phyloP scores from a whole-genome alignment of 2,329 filamentous ascomycete genomes.

The Neofusicoccum sp. region DNA sequence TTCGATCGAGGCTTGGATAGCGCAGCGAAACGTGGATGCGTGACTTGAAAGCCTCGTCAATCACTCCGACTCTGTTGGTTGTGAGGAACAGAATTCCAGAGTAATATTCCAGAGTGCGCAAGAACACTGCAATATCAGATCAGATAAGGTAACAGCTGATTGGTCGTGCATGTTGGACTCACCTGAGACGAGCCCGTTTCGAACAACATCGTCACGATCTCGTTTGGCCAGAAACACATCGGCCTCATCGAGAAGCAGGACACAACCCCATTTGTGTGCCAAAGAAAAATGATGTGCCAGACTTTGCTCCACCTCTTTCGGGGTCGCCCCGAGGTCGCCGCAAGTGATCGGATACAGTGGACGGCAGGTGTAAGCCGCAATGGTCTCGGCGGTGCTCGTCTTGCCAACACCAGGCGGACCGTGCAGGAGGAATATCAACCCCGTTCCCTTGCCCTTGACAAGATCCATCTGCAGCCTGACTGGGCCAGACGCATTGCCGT shows the following conservation, averaged over 20 bases:
- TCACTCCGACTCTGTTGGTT: conserved; percentile 36
- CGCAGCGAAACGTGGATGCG: conserved; percentile 11
- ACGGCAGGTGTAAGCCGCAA: background rate
- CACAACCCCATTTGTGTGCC: conserved; percentile 19
- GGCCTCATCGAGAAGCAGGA: conserved; percentile 31
- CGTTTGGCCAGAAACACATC: conserved; percentile 57
- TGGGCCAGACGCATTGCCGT: background rate
- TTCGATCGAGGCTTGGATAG: conserved; percentile 12
- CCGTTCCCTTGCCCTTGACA: background rate
- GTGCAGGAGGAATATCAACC: background rate
- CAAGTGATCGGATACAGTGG: conserved; percentile 3
- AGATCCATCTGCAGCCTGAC: background rate
- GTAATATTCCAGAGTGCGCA: conserved; percentile 13
- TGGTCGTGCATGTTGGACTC: background rate
- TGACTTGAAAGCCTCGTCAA: conserved; percentile 25
- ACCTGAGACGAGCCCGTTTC: conserved; percentile 26
- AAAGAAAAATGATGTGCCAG: conserved; percentile 23
- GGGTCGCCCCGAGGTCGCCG: conserved; percentile 22
- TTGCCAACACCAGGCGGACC: background rate
- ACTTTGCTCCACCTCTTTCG: conserved; percentile 21
- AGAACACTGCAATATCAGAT: conserved; percentile 15
- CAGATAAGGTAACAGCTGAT: background rate
- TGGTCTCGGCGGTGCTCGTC: background rate
- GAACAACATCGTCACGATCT: conserved; percentile 49
- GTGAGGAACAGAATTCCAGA: conserved; percentile 38